Percentiles rank a stretch among this genome's conserved stretches.
Evolutionary conservation across 2,329 filamentous ascomycete genomes (phyloP).

Genomic region (Penicillium sp.): DNA sequence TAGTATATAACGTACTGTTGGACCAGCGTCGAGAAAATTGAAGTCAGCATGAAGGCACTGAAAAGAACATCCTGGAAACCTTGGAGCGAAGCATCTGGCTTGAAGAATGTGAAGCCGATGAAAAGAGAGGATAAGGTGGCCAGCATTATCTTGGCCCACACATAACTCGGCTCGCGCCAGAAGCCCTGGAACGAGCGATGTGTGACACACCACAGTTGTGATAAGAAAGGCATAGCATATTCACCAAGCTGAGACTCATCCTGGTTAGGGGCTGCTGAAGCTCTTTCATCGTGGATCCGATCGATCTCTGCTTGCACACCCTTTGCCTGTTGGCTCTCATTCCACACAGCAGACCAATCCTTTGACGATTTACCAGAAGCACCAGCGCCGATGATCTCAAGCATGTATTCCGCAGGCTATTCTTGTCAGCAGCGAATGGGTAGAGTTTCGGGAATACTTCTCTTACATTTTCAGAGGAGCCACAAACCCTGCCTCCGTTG

Average conservation of each 20-base stretch:
- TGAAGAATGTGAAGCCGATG: slow-evolving; percentile 81
- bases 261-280: slow-evolving; percentile 39
- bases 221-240: slow-evolving; percentile 74
- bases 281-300: slow-evolving; percentile 58
- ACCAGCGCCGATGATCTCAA: slow-evolving; percentile 62
- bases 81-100: slow-evolving; percentile 72
- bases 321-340: slow-evolving; percentile 60
- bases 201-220: slow-evolving; percentile 71
- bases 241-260: slow-evolving; percentile 66
- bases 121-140: slow-evolving; percentile 69
- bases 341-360: slow-evolving; percentile 70
- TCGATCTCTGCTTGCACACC: slow-evolving; percentile 64
- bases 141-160: slow-evolving; percentile 80
- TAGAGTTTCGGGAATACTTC: not conserved
- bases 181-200: slow-evolving; percentile 84
- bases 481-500: slow-evolving; percentile 66
- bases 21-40: slow-evolving; percentile 61
- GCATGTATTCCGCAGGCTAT: slow-evolving; percentile 73
- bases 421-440: slow-evolving; percentile 8
- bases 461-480: slow-evolving; percentile 62
- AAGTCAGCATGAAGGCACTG: slow-evolving; percentile 77
- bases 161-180: slow-evolving; percentile 85
- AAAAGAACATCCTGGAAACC: slow-evolving; percentile 89
- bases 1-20: slow-evolving; percentile 52
- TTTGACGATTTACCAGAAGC: slow-evolving; percentile 70